phyloP scores from a whole-genome alignment of 805 yeast genomes.

The Hanseniaspora lachancei region DNA sequence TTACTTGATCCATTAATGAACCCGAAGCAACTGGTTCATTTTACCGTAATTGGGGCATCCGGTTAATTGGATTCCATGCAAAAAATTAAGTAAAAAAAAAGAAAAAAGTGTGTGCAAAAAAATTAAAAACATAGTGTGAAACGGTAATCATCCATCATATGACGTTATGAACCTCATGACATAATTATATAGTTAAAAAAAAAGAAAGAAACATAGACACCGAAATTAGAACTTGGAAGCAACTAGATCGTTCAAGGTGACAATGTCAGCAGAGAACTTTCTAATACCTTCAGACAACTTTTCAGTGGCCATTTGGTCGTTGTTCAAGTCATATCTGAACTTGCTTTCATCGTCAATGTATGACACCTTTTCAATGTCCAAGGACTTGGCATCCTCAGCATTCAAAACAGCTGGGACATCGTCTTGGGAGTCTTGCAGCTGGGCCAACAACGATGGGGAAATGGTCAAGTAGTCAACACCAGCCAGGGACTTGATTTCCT shows the following conservation, averaged over 20 bases:
- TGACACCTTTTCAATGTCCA: constrained; percentile 53
- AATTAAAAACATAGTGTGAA: no score
- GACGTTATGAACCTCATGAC: no score
- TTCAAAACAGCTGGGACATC: constrained; percentile 73
- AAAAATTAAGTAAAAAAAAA: no score
- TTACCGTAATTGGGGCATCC: not conserved
- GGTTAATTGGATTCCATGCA: not conserved
- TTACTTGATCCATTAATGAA: no score
- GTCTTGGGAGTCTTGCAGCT: constrained; percentile 54
- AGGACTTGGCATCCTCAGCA: constrained; percentile 43
- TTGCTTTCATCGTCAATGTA: constrained; percentile 74
- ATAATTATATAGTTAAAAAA: not conserved
- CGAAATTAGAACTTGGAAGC: constrained; percentile 37
- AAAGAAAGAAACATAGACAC: not conserved
- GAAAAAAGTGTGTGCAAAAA: no score
- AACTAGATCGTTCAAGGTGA: constrained; percentile 56
- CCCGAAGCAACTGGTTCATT: not conserved
- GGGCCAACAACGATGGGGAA: constrained; percentile 83
- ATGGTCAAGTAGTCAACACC: constrained; percentile 95
- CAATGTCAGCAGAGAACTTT: constrained; percentile 87
- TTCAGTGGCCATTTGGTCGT: constrained; percentile 97
- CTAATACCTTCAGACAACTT: constrained; percentile 97
- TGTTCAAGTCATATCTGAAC: constrained; percentile 84
- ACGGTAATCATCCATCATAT: no score
- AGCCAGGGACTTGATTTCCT: constrained; percentile 90